A percentile compares a stretch with the other conserved stretches of the same genome.
Conservation (phyloP, 306 rosid genomes). For the Leucaena leucocephala region DNA sequence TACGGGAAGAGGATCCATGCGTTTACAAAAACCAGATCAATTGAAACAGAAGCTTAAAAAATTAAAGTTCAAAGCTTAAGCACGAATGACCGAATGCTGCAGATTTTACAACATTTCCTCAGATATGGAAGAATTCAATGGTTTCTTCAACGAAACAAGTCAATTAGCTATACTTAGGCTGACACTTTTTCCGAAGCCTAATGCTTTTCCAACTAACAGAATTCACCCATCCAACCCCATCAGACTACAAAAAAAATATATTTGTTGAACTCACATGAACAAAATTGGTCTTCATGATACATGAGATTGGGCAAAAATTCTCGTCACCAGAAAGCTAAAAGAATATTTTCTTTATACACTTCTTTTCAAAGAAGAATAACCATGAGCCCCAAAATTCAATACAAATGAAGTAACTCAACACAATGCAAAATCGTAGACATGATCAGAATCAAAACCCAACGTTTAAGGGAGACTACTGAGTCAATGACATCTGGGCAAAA, state of each 20-base stretch:
- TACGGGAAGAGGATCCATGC: slow-evolving; percentile 38
- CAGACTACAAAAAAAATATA: slow-evolving; percentile 4
- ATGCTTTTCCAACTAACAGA: not conserved
- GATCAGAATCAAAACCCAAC: not conserved
- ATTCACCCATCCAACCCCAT: slow-evolving; percentile 13
- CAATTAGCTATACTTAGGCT: slow-evolving; percentile 5
- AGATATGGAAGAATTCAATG: slow-evolving; percentile 13
- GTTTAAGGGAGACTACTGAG: slow-evolving; percentile 12
- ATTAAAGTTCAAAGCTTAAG: slow-evolving; percentile 17
- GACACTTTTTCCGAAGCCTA: slow-evolving; percentile 4
- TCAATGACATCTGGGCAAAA: slow-evolving; percentile 24
- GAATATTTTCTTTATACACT: not conserved
- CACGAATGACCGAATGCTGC: slow-evolving; percentile 8
- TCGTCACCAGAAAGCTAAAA: slow-evolving; percentile 14
- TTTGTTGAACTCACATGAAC: not conserved
- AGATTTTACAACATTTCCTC: slow-evolving; percentile 13
- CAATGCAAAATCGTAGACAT: not conserved
- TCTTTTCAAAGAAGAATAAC: not conserved
- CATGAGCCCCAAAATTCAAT: slow-evolving; percentile 17
- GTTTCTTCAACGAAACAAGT: not conserved
- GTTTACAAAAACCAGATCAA: slow-evolving; percentile 21
- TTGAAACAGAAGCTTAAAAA: slow-evolving; percentile 2
- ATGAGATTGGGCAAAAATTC: not conserved
- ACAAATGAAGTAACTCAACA: not conserved
- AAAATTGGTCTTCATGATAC: slow-evolving; percentile 7